Conservation (phyloP, 1,284 basidiomycete genomes). For the Violaceomyces palustris region DNA sequence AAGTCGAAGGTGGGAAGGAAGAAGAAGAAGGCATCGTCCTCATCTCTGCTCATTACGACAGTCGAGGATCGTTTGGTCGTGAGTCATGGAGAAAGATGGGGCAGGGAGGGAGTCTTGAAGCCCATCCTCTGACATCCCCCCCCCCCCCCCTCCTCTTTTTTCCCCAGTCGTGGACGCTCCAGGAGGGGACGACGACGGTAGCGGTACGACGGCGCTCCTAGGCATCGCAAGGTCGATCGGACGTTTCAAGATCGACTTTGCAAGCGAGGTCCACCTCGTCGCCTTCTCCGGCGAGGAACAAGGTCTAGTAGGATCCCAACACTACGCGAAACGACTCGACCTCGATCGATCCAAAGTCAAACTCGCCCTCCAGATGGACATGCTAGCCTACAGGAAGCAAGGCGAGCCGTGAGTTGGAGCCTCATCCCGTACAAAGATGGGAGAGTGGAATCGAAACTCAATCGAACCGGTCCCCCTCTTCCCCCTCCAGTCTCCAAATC, state of each 20-base stretch:
- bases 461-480: no score
- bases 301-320: slow-evolving; percentile 35
- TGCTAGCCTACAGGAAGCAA: slow-evolving; percentile 41
- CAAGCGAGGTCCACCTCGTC: slow-evolving; percentile 42
- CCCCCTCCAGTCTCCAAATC: no score
- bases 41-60: slow-evolving; percentile 48
- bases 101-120: no score
- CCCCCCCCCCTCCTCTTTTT: no score
- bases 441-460: no score
- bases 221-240: slow-evolving; percentile 40
- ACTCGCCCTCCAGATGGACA: slow-evolving; percentile 39
- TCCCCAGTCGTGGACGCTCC: slow-evolving; percentile 42
- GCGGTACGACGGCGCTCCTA: slow-evolving; percentile 39
- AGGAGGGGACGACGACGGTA: slow-evolving; percentile 45
- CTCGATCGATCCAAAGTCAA: slow-evolving; percentile 4
- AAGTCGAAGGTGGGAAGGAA: slow-evolving; percentile 3
- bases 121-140: no score
- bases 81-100: no score
- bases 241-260: slow-evolving; percentile 10
- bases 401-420: no score
- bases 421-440: no score
- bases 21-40: slow-evolving; percentile 33
- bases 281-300: slow-evolving; percentile 53
- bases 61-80: slow-evolving; percentile 43
- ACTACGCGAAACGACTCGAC: slow-evolving; percentile 19